Base-by-base conservation (phyloP, 108 stramenopile species). In the Nitzschia sp. region DNA sequence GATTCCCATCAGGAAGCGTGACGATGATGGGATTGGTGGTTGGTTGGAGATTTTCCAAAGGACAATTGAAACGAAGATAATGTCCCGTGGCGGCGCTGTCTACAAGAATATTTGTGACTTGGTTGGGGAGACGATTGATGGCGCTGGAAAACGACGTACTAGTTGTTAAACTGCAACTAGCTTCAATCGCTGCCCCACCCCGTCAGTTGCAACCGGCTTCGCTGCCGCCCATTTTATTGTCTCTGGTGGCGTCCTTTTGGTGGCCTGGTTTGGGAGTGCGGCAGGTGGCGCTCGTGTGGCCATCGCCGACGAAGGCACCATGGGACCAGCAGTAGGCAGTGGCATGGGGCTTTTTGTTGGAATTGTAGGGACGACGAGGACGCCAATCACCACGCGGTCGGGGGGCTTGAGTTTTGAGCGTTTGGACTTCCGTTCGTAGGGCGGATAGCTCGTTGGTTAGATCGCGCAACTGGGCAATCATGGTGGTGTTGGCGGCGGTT, bases 231-330 rank as follows among this genome's bases (percentile, higher is more conserved):
- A 25, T 46, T 18, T 9, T 9, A 21, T 46, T n/a, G 13, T 24
- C 6, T 23, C 19, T 42, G 26, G 62, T 63, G 42, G 62, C 62
- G 9, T 63, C 42, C 35, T 46, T 46, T 26, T 19, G 23, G 38
- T 63, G 62, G 18, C 62, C 62, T 46, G 4, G 42, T 25, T 4
- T 26, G 25, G 35, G 35, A 24, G 42, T 46, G 38, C 38, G 15
- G 15, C 15, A 42, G 38, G n/a, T n/a, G n/a, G n/a, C n/a, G n/a
- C n/a, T n/a, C n/a, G n/a, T n/a, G n/a, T n/a, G n/a, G n/a, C n/a
- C 8, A 42, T 42, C 8, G 38, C 38, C 15, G 38, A 15, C 8
- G 11, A 42, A 42, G 38, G 38, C n/a, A n/a, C n/a, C n/a, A n/a
- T n/a, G n/a, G n/a, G n/a, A n/a, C n/a, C n/a, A n/a, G n/a, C n/a